phyloP scores from a whole-genome alignment of 352 stramenopile species.

The Chrysophaeum taylorii region DNA sequence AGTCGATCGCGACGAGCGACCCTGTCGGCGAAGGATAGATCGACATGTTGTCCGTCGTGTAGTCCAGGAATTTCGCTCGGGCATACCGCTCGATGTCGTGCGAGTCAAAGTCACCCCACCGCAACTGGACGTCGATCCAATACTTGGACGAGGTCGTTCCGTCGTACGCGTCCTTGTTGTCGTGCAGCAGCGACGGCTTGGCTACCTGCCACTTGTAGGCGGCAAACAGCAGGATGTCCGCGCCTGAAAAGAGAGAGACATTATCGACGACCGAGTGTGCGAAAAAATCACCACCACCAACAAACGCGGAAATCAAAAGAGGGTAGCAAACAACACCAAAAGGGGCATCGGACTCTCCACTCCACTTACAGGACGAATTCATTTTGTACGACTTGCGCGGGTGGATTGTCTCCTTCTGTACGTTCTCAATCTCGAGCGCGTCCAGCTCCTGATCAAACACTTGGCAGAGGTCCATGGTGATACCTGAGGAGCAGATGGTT shows the following conservation, averaged over 20 bases:
- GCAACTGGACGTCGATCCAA: conserved; percentile 99
- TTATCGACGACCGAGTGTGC: too few relatives aligned
- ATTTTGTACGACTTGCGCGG: conserved; percentile 99
- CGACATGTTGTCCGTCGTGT: conserved; percentile 99
- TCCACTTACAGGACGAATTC: conserved; percentile 99
- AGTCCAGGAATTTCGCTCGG: conserved; percentile 98
- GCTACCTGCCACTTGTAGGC: conserved; percentile 95
- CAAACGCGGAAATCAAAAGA: too few relatives aligned
- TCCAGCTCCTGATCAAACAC: conserved; percentile 99
- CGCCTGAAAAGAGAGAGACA: too few relatives aligned
- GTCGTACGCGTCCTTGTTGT: conserved; percentile 90
- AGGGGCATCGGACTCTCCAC: too few relatives aligned
- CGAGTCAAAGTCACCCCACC: conserved; percentile 99
- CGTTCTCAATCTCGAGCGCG: conserved; percentile 97
- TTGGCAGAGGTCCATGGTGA: conserved; percentile 91
- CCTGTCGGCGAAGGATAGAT: conserved; percentile 98
- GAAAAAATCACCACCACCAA: too few relatives aligned
- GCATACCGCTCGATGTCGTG: conserved; percentile 99
- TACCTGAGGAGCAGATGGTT: too few relatives aligned
- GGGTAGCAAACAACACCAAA: too few relatives aligned
- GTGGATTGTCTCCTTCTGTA: conserved; percentile 99
- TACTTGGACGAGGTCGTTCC: conserved; percentile 98
- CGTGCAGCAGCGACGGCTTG: conserved; percentile 76
- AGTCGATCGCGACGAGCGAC: conserved; percentile 89
- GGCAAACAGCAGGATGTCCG: conserved; percentile 95